phyloP scores from a whole-genome alignment of 352 stramenopile species.

The Phytophthora pseudosyringae region DNA sequence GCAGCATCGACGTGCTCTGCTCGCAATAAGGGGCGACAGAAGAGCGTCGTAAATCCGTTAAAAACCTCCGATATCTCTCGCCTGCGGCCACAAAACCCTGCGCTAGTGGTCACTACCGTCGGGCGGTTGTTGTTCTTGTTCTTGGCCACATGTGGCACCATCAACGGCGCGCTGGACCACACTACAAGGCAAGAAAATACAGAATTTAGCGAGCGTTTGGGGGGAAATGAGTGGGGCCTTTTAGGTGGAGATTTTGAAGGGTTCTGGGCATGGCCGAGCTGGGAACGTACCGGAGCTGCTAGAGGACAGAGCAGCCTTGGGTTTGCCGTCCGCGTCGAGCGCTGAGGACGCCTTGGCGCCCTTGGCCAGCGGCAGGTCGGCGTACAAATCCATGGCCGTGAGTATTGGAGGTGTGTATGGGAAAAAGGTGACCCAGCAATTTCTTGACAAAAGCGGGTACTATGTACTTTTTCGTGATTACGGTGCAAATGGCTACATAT shows the following conservation, averaged over 20 bases:
- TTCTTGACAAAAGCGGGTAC: conserved; percentile 21
- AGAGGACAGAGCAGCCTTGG: conserved; percentile 41
- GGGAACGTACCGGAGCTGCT: conserved; percentile 34
- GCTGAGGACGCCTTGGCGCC: conserved; percentile 55
- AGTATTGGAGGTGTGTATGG: neutral
- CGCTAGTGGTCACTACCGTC: conserved; percentile 24
- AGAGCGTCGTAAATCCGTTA: neutral
- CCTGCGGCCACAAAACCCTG: conserved; percentile 27
- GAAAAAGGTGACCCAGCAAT: conserved; percentile 7
- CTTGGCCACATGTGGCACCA: conserved; percentile 59
- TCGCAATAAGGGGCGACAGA: conserved; percentile 15
- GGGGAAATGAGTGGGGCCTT: conserved; percentile 6
- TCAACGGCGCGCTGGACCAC: conserved; percentile 54
- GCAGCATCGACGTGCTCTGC: conserved; percentile 58
- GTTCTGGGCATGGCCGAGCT: neutral
- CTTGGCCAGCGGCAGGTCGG: conserved; percentile 73
- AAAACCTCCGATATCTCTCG: neutral
- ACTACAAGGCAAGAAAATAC: conserved; percentile 43
- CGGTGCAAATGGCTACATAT: conserved; percentile 33
- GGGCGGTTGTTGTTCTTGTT: conserved; percentile 28
- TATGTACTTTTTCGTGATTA: conserved; percentile 18
- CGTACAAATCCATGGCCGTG: conserved; percentile 79
- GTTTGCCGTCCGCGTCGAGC: conserved; percentile 58
- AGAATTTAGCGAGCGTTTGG: conserved; percentile 7
- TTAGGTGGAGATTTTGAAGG: neutral